A percentile compares a stretch with the other conserved stretches of the same genome.
These are phyloP conservation scores for Neurospora tetraspora DNA, from an alignment of 495 filamentous ascomycete species.

Conservation along the genomic window DNA sequence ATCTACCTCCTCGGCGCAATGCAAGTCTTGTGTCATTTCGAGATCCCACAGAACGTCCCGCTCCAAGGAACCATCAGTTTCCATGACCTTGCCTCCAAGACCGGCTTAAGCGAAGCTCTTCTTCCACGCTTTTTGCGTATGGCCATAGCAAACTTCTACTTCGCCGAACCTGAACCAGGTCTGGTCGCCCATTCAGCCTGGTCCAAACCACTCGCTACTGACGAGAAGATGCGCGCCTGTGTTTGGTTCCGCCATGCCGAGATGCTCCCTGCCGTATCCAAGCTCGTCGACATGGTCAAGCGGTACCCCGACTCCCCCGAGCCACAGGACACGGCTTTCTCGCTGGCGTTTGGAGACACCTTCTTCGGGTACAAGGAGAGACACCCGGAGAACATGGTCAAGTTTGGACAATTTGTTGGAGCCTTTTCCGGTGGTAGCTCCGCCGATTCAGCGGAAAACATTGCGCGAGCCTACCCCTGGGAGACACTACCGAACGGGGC, in stretches of 20 bases:
- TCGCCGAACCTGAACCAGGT: constrained; percentile 19
- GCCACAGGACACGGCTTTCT: constrained; percentile 21
- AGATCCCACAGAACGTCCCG: constrained; percentile 25
- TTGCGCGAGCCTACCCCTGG: constrained; percentile 11
- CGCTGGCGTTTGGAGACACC: constrained; percentile 20
- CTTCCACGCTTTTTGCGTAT: constrained; percentile 24
- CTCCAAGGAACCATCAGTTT: constrained; percentile 14
- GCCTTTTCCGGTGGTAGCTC: constrained; percentile 3
- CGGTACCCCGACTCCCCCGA: constrained; percentile 12
- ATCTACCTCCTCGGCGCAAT: constrained; percentile 8
- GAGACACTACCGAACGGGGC: constrained; percentile 10
- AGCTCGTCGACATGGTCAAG: constrained; percentile 66
- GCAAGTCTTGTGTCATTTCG: constrained; percentile 15
- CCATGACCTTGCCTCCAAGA: constrained; percentile 13
- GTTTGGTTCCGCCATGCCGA: constrained; percentile 32
- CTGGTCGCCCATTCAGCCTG: constrained; percentile 26
- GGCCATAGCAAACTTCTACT: constrained; percentile 26
- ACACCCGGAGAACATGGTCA: constrained; percentile 8
- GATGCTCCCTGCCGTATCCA: constrained; percentile 61
- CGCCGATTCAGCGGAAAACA: constrained; percentile 5
- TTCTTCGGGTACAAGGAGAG: constrained; percentile 14
- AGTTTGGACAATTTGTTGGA: constrained; percentile 7
- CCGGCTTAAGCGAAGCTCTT: constrained; percentile 14
- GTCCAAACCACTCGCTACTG: constrained; percentile 11
- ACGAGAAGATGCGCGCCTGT: constrained; percentile 12